Percentiles rank a stretch among this genome's conserved stretches.
phyloP scores from a whole-genome alignment of 2,329 filamentous ascomycete genomes.

The Tolypocladium endophyticum region DNA sequence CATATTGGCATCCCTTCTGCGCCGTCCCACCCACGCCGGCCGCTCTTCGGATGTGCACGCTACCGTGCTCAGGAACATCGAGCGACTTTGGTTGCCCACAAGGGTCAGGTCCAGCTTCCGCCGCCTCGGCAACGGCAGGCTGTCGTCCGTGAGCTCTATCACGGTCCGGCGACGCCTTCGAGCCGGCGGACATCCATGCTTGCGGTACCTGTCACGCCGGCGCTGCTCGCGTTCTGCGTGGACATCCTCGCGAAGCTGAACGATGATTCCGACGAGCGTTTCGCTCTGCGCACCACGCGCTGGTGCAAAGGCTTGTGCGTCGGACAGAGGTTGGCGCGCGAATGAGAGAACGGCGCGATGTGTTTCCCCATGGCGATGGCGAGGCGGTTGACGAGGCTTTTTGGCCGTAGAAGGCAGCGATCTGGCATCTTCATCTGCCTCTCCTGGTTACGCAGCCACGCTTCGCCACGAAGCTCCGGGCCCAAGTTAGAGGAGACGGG shows the following conservation, averaged over 20 bases:
- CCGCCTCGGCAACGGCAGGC: background rate
- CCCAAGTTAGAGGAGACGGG: conserved; percentile 25
- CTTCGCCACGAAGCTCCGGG: conserved; percentile 17
- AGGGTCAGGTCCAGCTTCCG: background rate
- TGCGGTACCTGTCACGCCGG: background rate
- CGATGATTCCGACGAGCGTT: conserved; percentile 5
- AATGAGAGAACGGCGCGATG: conserved; percentile 12
- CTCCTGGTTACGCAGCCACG: conserved; percentile 26
- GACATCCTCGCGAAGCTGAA: background rate
- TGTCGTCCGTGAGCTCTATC: background rate
- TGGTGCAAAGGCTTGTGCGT: conserved; percentile 30
- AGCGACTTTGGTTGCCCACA: background rate
- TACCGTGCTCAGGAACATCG: background rate
- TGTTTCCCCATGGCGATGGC: conserved; percentile 16
- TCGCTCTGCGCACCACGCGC: conserved; percentile 25
- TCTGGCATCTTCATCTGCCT: conserved; percentile 2
- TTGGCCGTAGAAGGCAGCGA: conserved; percentile 13
- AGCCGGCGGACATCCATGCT: background rate
- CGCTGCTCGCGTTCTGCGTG: background rate
- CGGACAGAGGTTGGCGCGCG: conserved; percentile 27
- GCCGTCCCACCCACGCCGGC: background rate
- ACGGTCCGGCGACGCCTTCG: background rate
- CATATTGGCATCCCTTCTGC: background rate
- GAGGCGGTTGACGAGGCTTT: conserved; percentile 19
- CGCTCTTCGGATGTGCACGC: background rate